phyloP scores from a whole-genome alignment of 2,329 filamentous ascomycete genomes.

The Pestalotiopsis sp. region DNA sequence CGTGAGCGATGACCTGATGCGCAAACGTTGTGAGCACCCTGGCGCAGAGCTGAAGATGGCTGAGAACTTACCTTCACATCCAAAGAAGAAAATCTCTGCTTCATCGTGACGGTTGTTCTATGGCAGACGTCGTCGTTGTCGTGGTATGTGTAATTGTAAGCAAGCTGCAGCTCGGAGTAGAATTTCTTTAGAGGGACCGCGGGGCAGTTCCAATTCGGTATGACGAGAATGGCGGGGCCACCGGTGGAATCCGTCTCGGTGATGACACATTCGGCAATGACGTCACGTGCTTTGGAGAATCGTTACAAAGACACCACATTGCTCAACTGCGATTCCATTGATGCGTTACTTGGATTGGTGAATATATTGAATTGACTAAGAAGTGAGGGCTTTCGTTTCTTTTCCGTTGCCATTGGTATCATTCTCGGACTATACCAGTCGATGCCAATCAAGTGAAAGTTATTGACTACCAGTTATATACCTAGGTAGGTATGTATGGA shows the following conservation, averaged over 20 bases:
- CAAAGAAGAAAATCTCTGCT: constrained; percentile 61
- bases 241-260: background rate
- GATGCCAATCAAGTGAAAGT: too few species aligned
- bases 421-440: background rate
- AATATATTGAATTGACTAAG: background rate
- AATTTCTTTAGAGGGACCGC: constrained; percentile 6
- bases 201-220: background rate
- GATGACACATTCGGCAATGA: constrained; percentile 13
- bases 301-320: background rate
- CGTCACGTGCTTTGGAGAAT: constrained; percentile 4
- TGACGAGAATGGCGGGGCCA: constrained; percentile 12
- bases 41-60: background rate
- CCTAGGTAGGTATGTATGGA: too few species aligned
- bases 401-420: background rate
- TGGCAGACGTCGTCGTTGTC: background rate
- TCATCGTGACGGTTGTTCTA: constrained; percentile 42
- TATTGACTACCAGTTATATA: too few species aligned
- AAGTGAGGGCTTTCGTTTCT: background rate
- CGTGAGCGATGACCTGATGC: constrained; percentile 84
- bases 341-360: background rate
- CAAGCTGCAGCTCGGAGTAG: background rate
- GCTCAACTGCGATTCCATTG: background rate
- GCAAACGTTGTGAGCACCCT: background rate
- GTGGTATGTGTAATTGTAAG: background rate
- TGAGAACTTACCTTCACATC: constrained; percentile 54